Base-by-base conservation (phyloP, 805 yeast species). In the Diddensiella santjacobensis region DNA sequence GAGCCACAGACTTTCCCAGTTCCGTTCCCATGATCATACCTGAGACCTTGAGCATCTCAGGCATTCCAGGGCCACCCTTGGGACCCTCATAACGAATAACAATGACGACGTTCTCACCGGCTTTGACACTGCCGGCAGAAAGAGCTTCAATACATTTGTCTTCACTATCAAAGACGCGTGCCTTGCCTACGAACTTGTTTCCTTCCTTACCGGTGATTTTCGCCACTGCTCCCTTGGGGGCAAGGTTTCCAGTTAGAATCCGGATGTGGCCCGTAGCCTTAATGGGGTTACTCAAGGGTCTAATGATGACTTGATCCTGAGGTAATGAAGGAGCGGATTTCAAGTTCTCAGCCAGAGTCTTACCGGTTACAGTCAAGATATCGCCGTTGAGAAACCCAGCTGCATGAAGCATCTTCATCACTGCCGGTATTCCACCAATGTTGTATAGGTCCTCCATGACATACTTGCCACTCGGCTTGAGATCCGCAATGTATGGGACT, bases 31-130 rank as follows among this genome's bases (percentile, higher is more conserved):
- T 91, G 57, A 90, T 73, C 17, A 96, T 96, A 48, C 95, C 83
- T 15, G 96, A 85, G 26, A 97, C 97, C 72, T 90, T 90, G 69
- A 90, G 80, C 98, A 90, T 90, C 73, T 90, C 98, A 45, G 97
- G 97, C 98, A 90, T 90, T 72, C 98, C 98, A 66, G 98, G 98
- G 54, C 96, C 98, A 73, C 97, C 98, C 70, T 80, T 87, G 67
- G 98, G 98, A 58, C 98, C 98, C 72, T 91, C 96, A 70, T 90
- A 86, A 73, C 96, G 83, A 66, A 90, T 90, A 53, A 91, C 78
- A 63, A 89, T 87, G 47, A 88, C 98, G 24, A 96, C 87, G 72
- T 91, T 91, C 69, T 84, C 96, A 53, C 87, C 90, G 69, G 83
- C 80, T 69, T 88, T 88, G 69, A 90, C 86, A 67, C 89, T 96